Percentiles rank a stretch among this genome's conserved stretches.
These are phyloP conservation scores for Paramecium sonneborni DNA, from an alignment of 73 alveolate species.

Conservation along the genomic window DNA sequence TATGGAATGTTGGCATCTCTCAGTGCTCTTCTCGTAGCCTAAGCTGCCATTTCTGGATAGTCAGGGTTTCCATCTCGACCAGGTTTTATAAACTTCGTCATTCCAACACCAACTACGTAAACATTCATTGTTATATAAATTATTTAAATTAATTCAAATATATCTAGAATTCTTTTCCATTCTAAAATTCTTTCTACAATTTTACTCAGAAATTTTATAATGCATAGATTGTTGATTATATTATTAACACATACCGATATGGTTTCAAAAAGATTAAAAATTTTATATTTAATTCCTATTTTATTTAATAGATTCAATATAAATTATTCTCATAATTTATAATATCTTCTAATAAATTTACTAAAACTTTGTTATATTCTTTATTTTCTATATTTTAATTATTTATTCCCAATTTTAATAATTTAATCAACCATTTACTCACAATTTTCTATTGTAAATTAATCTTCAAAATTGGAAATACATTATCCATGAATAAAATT, in stretches of 20 bases:
- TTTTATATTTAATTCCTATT: too few species aligned
- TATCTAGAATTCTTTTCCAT: background rate
- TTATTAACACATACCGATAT: too few species aligned
- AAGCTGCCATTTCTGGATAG: constrained; percentile 82
- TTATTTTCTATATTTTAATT: background rate
- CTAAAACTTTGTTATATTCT: background rate
- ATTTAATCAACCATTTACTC: constrained; percentile 14
- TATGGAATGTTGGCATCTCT: constrained; percentile 79
- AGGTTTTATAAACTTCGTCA: constrained; percentile 91
- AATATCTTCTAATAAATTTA: constrained; percentile 6
- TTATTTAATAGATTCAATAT: background rate
- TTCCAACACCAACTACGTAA: constrained; percentile 91
- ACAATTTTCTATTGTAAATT: constrained; percentile 1
- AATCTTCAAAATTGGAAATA: background rate
- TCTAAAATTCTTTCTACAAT: too few species aligned
- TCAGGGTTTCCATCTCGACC: constrained; percentile 77
- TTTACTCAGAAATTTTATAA: too few species aligned
- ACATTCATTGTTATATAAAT: constrained; percentile 64
- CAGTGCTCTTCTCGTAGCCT: constrained; percentile 81
- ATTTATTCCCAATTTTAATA: constrained; percentile 18
- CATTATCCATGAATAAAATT: too few species aligned
- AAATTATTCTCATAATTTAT: constrained; percentile 1
- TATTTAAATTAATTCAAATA: background rate
- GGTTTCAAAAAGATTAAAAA: too few species aligned
- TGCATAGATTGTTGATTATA: too few species aligned